These are phyloP conservation scores for Lachnellula hyalina DNA, from an alignment of 2,329 filamentous ascomycete genomes.

Conservation along the genomic window DNA sequence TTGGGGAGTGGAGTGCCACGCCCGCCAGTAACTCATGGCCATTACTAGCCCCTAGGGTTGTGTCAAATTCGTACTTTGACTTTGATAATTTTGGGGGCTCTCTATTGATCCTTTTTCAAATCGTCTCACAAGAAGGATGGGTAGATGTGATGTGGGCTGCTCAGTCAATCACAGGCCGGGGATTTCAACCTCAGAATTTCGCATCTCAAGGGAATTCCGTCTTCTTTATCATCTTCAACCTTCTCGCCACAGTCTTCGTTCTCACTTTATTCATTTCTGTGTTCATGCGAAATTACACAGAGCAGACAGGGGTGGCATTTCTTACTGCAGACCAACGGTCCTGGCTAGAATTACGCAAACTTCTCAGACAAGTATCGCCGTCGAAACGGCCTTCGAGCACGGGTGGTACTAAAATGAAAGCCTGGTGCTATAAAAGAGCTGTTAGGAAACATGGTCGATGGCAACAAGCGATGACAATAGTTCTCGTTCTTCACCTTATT, in stretches of 20 bases:
- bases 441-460: conserved; percentile 91
- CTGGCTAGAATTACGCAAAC: conserved; percentile 91
- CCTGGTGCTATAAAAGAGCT: conserved; percentile 91
- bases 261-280: conserved; percentile 97
- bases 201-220: conserved; percentile 77
- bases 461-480: conserved; percentile 74
- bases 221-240: conserved; percentile 95
- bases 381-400: conserved; percentile 86
- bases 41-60: conserved; percentile 76
- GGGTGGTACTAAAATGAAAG: conserved; percentile 71
- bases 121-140: conserved; percentile 98
- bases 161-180: conserved; percentile 73
- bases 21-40: conserved; percentile 73
- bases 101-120: conserved; percentile 95
- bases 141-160: conserved; percentile 83
- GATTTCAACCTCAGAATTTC: conserved; percentile 65
- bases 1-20: conserved; percentile 71
- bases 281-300: conserved; percentile 99
- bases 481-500: conserved; percentile 77
- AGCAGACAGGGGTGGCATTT: conserved; percentile 95
- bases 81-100: conserved; percentile 95
- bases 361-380: conserved; percentile 86
- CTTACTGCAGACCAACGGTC: conserved; percentile 93
- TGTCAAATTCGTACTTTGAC: conserved; percentile 76
- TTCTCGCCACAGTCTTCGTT: conserved; percentile 92